These are phyloP conservation scores for Hypoxylon sp. DNA, from an alignment of 2,329 filamentous ascomycete species.

Conservation along the genomic window DNA sequence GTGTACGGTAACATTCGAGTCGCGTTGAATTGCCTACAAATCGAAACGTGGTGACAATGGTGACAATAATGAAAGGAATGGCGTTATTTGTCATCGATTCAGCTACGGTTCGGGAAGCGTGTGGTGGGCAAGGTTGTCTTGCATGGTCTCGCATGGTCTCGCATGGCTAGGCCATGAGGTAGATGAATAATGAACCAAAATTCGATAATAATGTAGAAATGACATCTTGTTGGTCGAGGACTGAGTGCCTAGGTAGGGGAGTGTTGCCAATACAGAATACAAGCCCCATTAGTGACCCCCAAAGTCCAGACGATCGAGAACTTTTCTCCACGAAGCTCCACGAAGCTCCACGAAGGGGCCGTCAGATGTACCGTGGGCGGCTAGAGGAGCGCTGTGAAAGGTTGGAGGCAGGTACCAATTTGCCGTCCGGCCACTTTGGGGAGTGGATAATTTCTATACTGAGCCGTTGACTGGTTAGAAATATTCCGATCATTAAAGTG, in stretches of 20 bases:
- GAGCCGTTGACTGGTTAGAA: slow-evolving; percentile 48
- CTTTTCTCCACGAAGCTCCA: slow-evolving; percentile 50
- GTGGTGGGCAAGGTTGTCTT: slow-evolving; percentile 44
- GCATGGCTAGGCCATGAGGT: slow-evolving; percentile 42
- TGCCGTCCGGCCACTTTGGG: slow-evolving; percentile 50
- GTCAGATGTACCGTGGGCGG: slow-evolving; percentile 54
- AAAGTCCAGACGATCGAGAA: slow-evolving; percentile 47
- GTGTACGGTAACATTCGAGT: slow-evolving; percentile 44
- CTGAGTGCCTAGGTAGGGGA: slow-evolving; percentile 44
- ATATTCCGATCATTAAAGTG: slow-evolving; percentile 53
- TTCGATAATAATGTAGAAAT: slow-evolving; percentile 31
- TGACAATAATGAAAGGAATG: slow-evolving; percentile 25
- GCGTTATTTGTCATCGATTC: slow-evolving; percentile 39
- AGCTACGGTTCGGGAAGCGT: slow-evolving; percentile 25
- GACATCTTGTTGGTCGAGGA: slow-evolving; percentile 39
- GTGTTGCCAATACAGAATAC: slow-evolving; percentile 19
- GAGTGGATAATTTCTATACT: slow-evolving; percentile 51
- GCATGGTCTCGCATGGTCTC: slow-evolving; percentile 41
- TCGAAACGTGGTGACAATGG: slow-evolving; percentile 37
- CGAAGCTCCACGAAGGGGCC: slow-evolving; percentile 49
- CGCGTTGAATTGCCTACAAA: slow-evolving; percentile 43
- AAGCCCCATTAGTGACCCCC: slow-evolving; percentile 45
- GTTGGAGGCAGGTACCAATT: slow-evolving; percentile 55
- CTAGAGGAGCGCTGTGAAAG: slow-evolving; percentile 61
- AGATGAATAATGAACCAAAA: slow-evolving; percentile 44